Evolutionary conservation across 352 stramenopile species (phyloP), one percentile per base, ranked within the genome.

Genomic region (Thalassiosira livingstoniorum): DNA sequence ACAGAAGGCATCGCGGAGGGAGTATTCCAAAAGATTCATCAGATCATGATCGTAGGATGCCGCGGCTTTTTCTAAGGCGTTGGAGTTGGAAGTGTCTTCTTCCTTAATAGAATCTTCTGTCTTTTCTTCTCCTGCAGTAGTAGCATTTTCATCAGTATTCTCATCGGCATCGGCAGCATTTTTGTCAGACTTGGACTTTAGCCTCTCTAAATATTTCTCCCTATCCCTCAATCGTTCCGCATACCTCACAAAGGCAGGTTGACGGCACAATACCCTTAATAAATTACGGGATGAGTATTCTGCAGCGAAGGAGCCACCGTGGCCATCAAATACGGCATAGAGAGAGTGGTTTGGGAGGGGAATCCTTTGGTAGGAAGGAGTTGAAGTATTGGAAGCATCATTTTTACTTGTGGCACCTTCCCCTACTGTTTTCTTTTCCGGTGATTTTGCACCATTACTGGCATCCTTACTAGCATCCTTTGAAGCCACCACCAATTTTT

Each of bases 291-390:
- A 85, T 0, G 86, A 64, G 67, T 93, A 95, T 31, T 89, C 75
- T 4, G 91, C 91, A 7, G 89, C 82, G 85, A 92, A 95, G 11
- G 80, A 87, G 62, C 93, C 93, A 32, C 92, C 92, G 67, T 96
- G 93, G 31, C 93, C 92, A 80, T 96, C 93, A 87, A 95, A 96
- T 1, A 96, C 90, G 27, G 88, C 91, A 75, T 95, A 96, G 2
- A 96, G 65, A 7, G 87, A 88, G 81, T 94, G 89, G 35, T 82
- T 83, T 0, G 47, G 73, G 15, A 95, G 70, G 15, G 65, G 13
- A 4, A 90, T 86, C n/a, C 53, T 45, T 37, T 55, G 31, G 35
- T 74, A 80, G 5, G n/a, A 34, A 0, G 27, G 67, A 29, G 29
- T 78, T 2, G 13, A 77, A 18, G 21, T 61, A 27, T 27, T 58